Percentiles rank a stretch among this genome's conserved stretches.
Evolutionary conservation across 148 eudicot species (phyloP).

Genomic region (Diospyros kaki): DNA sequence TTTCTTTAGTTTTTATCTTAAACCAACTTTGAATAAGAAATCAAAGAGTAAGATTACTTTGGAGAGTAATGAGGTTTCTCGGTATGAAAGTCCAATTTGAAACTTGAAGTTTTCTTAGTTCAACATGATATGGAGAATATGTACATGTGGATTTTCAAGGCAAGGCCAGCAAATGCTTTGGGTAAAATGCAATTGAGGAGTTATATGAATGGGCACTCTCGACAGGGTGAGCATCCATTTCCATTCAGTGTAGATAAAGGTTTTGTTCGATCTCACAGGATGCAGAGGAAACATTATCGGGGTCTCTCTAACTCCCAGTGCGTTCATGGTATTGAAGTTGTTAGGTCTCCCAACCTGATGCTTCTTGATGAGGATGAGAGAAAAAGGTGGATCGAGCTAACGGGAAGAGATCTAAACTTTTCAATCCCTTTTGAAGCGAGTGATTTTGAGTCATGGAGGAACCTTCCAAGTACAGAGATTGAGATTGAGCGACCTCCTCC

Average conservation of each 20-base stretch:
- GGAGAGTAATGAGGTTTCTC: slow-evolving; percentile 51
- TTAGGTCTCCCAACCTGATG: slow-evolving; percentile 39
- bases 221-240: slow-evolving; percentile 59
- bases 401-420: too few relatives aligned
- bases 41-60: slow-evolving; percentile 46
- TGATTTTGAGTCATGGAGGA: too few relatives aligned
- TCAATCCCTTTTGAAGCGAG: too few relatives aligned
- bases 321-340: slow-evolving; percentile 62
- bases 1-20: slow-evolving; percentile 70
- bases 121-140: slow-evolving; percentile 46
- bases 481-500: too few relatives aligned
- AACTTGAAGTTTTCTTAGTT: slow-evolving; percentile 66
- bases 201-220: slow-evolving; percentile 48
- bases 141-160: slow-evolving; percentile 43
- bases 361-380: slow-evolving; percentile 42
- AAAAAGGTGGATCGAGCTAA: slow-evolving; percentile 18
- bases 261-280: slow-evolving; percentile 59
- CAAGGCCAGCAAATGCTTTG: slow-evolving; percentile 29
- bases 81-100: slow-evolving; percentile 63
- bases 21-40: slow-evolving; percentile 57
- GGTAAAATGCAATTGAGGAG: slow-evolving; percentile 33
- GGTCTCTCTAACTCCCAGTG: slow-evolving; percentile 69
- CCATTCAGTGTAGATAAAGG: slow-evolving; percentile 60
- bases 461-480: too few relatives aligned
- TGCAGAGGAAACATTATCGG: slow-evolving; percentile 68